Percentiles rank a stretch among this genome's conserved stretches.
Conservation (phyloP, 805 yeast species). For the Saccharomycopsis guyanensis region DNA sequence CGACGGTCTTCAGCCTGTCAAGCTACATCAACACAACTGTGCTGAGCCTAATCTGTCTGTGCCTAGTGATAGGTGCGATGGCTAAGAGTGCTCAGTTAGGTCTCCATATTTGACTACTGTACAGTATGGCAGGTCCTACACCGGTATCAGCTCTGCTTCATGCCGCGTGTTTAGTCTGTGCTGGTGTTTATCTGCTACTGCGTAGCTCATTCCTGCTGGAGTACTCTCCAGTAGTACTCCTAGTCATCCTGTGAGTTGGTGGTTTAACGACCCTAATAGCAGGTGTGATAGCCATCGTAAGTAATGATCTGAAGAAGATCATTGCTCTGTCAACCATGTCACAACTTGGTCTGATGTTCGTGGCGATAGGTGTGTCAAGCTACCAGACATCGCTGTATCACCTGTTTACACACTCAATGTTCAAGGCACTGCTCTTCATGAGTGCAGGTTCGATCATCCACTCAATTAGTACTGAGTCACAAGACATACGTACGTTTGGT, state of each 20-base stretch:
- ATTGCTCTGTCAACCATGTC: slow-evolving; percentile 23
- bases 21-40: too few species aligned
- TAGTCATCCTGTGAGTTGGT: slow-evolving; percentile 19
- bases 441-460: slow-evolving; percentile 23
- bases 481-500: slow-evolving; percentile 24
- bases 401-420: slow-evolving; percentile 22
- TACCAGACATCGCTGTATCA: slow-evolving; percentile 22
- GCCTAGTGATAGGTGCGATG: too few species aligned
- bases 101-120: too few species aligned
- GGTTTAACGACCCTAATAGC: slow-evolving; percentile 21
- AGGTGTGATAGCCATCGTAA: slow-evolving; percentile 22
- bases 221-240: slow-evolving; percentile 17
- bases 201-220: slow-evolving; percentile 21
- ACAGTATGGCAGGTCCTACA: too few species aligned
- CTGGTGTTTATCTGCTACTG: slow-evolving; percentile 20
- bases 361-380: slow-evolving; percentile 21
- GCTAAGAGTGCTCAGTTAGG: too few species aligned
- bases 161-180: slow-evolving; percentile 22
- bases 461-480: slow-evolving; percentile 22
- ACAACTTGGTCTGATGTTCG: slow-evolving; percentile 22
- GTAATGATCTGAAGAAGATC: slow-evolving; percentile 22
- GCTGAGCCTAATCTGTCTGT: too few species aligned
- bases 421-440: slow-evolving; percentile 24
- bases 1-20: too few species aligned
- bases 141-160: slow-evolving; percentile 22